Conservation (phyloP, 257 asterid species). For the Solanum corneliomulleri region DNA sequence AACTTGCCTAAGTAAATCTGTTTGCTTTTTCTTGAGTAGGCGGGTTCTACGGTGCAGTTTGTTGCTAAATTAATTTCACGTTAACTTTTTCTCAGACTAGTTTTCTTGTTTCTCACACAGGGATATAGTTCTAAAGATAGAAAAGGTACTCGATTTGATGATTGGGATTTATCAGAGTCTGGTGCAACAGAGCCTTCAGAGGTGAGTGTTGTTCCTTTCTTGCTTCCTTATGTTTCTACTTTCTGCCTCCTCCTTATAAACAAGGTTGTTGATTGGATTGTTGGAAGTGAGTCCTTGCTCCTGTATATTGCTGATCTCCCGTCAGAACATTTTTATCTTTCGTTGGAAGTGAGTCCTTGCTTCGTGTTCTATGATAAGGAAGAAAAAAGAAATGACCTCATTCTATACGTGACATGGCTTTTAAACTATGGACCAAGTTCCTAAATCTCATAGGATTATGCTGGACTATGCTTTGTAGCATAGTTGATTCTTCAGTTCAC, state of each 20-base stretch:
- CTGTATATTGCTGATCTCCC: neutral
- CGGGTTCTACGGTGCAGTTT: neutral
- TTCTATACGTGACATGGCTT: neutral
- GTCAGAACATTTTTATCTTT: neutral
- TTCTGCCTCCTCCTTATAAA: neutral
- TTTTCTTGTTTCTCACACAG: conserved; percentile 30
- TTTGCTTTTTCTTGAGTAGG: neutral
- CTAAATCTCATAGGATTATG: neutral
- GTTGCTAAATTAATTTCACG: neutral
- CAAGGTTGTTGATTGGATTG: neutral
- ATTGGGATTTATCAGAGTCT: conserved; percentile 94
- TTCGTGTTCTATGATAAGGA: neutral
- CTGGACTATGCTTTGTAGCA: neutral
- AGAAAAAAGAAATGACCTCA: neutral
- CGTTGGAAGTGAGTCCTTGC: neutral
- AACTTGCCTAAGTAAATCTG: neutral
- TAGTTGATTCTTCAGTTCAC: neutral
- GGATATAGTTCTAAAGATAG: conserved; percentile 85
- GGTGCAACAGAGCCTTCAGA: conserved; percentile 59
- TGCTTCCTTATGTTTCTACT: conserved; percentile 3
- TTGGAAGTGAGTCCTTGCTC: neutral
- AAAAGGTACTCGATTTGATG: conserved; percentile 49
- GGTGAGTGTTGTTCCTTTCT: conserved; percentile 29
- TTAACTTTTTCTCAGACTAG: neutral
- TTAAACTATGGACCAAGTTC: neutral